Conservation (phyloP, 768 basidiomycete species). For the Macrocybe gigantea region DNA sequence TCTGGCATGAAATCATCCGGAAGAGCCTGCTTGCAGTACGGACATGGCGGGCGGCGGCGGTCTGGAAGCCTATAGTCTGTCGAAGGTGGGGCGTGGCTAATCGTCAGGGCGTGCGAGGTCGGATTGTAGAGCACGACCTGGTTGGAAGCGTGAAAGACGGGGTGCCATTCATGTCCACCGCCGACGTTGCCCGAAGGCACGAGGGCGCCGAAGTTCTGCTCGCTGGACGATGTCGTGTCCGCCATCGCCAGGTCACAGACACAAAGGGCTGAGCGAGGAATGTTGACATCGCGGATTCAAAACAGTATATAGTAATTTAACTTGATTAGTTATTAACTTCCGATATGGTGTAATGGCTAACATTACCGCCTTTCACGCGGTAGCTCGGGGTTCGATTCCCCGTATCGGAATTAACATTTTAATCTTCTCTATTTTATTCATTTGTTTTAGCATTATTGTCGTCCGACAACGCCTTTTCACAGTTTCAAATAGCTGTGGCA, state of each 20-base stretch:
- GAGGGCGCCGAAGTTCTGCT: no score
- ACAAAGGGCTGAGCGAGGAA: no score
- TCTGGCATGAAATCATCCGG: constrained; percentile 35
- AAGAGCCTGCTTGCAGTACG: constrained; percentile 67
- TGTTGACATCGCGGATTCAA: no score
- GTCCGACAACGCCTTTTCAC: no score
- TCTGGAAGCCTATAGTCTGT: constrained; percentile 10
- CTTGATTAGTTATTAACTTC: no score
- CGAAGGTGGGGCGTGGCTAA: constrained; percentile 28
- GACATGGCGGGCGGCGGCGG: constrained; percentile 40
- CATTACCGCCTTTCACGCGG: constrained; percentile 50
- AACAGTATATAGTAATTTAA: no score
- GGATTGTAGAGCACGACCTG: constrained; percentile 88
- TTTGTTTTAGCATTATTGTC: no score
- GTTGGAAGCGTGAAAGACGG: constrained; percentile 77
- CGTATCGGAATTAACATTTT: constrained; percentile 26
- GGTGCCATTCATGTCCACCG: constrained; percentile 49
- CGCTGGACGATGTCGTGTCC: not conserved
- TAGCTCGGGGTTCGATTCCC: constrained; percentile 56
- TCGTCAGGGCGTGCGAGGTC: constrained; percentile 75
- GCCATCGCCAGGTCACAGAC: not conserved
- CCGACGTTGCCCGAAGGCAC: no score
- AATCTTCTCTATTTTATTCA: no score
- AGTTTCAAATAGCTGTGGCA: no score
- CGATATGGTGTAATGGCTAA: constrained; percentile 55